A percentile compares a stretch with the other conserved stretches of the same genome.
phyloP scores from a whole-genome alignment of 2,329 filamentous ascomycete genomes.

The Rachicladosporium sp. region DNA sequence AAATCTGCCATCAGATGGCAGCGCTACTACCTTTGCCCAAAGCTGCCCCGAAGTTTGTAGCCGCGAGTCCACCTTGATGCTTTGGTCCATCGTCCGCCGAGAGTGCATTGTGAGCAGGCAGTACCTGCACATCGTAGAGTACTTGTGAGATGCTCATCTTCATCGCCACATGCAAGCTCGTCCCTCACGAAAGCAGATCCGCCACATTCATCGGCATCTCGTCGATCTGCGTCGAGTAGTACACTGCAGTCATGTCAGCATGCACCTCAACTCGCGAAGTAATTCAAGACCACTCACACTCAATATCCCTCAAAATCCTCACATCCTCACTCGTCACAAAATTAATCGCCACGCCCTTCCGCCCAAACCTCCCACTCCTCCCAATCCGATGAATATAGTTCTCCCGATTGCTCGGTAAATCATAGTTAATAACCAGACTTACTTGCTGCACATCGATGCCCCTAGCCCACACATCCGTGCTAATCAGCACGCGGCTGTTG shows the following conservation, averaged over 20 bases:
- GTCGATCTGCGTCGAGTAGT: constrained; percentile 93
- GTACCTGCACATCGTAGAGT: too few species aligned
- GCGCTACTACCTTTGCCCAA: too few species aligned
- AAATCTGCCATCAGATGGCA: too few species aligned
- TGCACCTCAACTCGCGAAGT: too few species aligned
- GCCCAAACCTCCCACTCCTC: constrained; percentile 98
- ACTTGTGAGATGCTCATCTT: too few species aligned
- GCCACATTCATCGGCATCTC: constrained; percentile 90
- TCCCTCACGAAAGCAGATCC: constrained; percentile 24
- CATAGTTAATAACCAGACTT: constrained; percentile 99
- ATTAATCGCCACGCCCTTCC: constrained; percentile 99
- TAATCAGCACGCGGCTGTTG: constrained; percentile 95
- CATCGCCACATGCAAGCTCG: background rate
- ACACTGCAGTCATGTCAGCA: constrained; percentile 55
- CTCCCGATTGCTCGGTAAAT: constrained; percentile 95
- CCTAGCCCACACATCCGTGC: constrained; percentile 93
- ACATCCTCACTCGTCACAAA: constrained; percentile 99
- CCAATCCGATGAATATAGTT: constrained; percentile 99
- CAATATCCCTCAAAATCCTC: constrained; percentile 97
- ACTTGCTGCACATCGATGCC: constrained; percentile 99
- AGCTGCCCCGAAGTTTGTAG: too few species aligned
- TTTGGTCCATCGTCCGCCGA: too few species aligned
- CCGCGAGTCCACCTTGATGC: too few species aligned
- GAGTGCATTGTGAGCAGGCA: too few species aligned
- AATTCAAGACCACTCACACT: constrained; percentile 55